A percentile compares a stretch with the other conserved stretches of the same genome.
These are phyloP conservation scores for Xylariaceae sp. DNA, from an alignment of 2,329 filamentous ascomycete species.

Conservation along the genomic window DNA sequence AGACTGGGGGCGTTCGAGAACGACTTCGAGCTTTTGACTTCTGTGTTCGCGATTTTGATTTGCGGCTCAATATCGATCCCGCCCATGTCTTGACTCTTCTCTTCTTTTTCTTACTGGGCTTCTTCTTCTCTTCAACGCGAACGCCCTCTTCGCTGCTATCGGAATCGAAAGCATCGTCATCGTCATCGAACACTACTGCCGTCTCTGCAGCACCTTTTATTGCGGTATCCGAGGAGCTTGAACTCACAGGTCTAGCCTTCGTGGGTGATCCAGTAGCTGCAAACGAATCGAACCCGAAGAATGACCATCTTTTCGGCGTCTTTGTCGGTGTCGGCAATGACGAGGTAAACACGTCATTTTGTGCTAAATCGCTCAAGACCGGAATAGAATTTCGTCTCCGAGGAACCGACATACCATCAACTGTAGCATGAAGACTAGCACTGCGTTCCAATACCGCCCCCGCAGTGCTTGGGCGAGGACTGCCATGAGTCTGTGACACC, in stretches of 20 bases:
- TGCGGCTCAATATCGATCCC: constrained; percentile 62
- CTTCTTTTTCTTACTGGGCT: constrained; percentile 46
- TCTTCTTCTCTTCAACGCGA: constrained; percentile 27
- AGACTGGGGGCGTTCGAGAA: constrained; percentile 46
- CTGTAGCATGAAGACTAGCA: constrained; percentile 33
- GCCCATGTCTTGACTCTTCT: constrained; percentile 76
- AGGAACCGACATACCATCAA: constrained; percentile 33
- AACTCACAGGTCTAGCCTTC: constrained; percentile 44
- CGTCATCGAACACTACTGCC: constrained; percentile 35
- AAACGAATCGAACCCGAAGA: constrained; percentile 58
- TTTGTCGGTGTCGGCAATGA: constrained; percentile 47
- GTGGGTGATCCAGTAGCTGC: constrained; percentile 42
- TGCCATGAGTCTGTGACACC: constrained; percentile 39
- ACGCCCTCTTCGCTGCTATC: constrained; percentile 16
- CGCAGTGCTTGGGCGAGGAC: constrained; percentile 64
- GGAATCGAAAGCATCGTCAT: constrained; percentile 22
- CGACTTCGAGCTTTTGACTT: constrained; percentile 38
- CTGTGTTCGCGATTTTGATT: constrained; percentile 49
- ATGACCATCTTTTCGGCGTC: constrained; percentile 56
- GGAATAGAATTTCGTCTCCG: constrained; percentile 59
- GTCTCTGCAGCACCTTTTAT: constrained; percentile 25
- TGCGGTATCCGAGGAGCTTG: constrained; percentile 41
- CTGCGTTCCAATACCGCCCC: constrained; percentile 62
- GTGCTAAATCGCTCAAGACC: constrained; percentile 42
- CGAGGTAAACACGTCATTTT: constrained; percentile 30